A percentile compares a stretch with the other conserved stretches of the same genome.
Evolutionary conservation across 805 yeast genomes (phyloP).

Genomic region (Kazachstania martiniae): DNA sequence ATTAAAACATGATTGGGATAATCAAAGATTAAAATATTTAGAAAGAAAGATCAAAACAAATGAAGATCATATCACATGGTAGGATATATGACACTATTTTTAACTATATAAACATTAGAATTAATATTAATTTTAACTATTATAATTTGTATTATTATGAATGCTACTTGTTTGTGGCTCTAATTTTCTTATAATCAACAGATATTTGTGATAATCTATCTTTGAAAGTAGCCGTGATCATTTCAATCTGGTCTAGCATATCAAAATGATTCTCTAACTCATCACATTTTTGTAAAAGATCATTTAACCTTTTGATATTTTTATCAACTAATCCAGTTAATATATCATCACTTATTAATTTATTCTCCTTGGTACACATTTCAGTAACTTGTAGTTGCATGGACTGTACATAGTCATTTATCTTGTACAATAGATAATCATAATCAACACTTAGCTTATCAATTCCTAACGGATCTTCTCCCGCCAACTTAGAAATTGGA

Average conservation of each 20-base stretch:
- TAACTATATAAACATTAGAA: background rate
- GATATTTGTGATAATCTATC: conserved; percentile 27
- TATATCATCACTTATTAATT: conserved; percentile 17
- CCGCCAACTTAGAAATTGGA: too few relatives aligned
- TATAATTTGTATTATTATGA: conserved; percentile 1
- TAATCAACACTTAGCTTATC: conserved; percentile 48
- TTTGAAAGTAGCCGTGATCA: conserved; percentile 32
- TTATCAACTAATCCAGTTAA: conserved; percentile 27
- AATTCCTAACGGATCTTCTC: conserved; percentile 60
- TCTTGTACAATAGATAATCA: conserved; percentile 55
- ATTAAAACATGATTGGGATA: conserved; percentile 17
- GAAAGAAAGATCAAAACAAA: conserved; percentile 18
- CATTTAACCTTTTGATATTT: conserved; percentile 32
- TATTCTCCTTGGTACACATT: conserved; percentile 18
- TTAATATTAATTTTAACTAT: conserved; percentile 5
- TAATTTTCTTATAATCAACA: conserved; percentile 12
- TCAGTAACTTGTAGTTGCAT: conserved; percentile 35
- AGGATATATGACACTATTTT: conserved; percentile 8
- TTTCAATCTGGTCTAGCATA: conserved; percentile 42
- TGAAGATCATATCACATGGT: too few relatives aligned
- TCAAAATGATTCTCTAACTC: conserved; percentile 41
- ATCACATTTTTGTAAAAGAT: conserved; percentile 34
- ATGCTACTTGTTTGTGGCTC: background rate
- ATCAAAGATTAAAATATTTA: conserved; percentile 16
- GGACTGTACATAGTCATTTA: conserved; percentile 42